Conservation (phyloP, 1,284 basidiomycete species). For the Cryptococcus hybrid region DNA sequence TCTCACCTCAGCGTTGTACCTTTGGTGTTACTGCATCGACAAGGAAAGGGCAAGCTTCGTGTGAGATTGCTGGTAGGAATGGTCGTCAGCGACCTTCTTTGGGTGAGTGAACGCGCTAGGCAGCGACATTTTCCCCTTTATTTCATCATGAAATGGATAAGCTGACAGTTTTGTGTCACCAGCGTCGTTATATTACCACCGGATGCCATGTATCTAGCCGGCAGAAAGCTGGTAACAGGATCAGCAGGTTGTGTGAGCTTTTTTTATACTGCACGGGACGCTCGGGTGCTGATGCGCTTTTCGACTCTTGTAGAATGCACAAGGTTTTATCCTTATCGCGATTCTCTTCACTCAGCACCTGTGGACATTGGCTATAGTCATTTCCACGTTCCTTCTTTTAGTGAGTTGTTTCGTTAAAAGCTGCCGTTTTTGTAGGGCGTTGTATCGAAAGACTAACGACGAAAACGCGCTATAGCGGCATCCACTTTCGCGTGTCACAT, state of each 20-base stretch:
- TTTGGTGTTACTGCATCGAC: slow-evolving; percentile 25
- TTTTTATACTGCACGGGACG: too few relatives aligned
- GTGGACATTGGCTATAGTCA: slow-evolving; percentile 41
- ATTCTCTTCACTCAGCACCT: slow-evolving; percentile 44
- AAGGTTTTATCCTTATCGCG: slow-evolving; percentile 33
- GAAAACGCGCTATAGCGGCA: slow-evolving; percentile 27
- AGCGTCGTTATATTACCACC: slow-evolving; percentile 30
- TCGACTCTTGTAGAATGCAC: slow-evolving; percentile 20
- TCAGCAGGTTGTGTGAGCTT: slow-evolving; percentile 32
- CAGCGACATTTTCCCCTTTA: not conserved
- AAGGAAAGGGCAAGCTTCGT: slow-evolving; percentile 38
- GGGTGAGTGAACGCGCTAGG: slow-evolving; percentile 26
- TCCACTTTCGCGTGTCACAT: slow-evolving; percentile 36
- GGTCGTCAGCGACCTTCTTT: slow-evolving; percentile 38
- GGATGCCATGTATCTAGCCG: slow-evolving; percentile 25
- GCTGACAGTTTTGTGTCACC: not conserved
- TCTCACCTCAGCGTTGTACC: slow-evolving; percentile 28
- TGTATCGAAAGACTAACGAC: not conserved
- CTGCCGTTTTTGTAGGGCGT: not conserved
- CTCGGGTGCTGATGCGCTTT: not conserved
- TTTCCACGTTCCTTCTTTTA: slow-evolving; percentile 41
- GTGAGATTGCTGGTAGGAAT: slow-evolving; percentile 41
- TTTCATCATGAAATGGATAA: not conserved
- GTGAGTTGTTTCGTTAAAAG: slow-evolving; percentile 17
- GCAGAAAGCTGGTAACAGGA: slow-evolving; percentile 18